A percentile compares a stretch with the other conserved stretches of the same genome.
Conservation (phyloP, 306 rosid species). For the Arachis stenosperma region DNA sequence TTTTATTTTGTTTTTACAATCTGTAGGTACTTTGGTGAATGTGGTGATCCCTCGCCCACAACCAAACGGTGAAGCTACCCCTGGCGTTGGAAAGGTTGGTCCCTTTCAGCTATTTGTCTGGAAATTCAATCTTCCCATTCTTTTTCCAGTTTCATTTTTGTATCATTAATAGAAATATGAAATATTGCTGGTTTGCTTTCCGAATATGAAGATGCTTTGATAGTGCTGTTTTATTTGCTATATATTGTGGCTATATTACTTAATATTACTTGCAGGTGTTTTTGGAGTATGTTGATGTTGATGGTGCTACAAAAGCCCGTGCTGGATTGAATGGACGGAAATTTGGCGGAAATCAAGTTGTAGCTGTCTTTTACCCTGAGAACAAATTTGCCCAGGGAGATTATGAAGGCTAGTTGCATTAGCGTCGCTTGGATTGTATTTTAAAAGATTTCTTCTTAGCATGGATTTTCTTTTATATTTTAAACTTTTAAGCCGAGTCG, state of each 20-base stretch:
- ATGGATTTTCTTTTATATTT: constrained; percentile 32
- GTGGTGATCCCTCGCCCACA: constrained; percentile 87
- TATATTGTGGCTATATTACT: not conserved
- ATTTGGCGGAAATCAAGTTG: constrained; percentile 86
- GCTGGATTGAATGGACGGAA: constrained; percentile 85
- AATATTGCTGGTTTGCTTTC: not conserved
- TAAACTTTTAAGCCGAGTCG: constrained; percentile 25
- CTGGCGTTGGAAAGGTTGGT: constrained; percentile 90
- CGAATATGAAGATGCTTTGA: not conserved
- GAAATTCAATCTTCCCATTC: not conserved
- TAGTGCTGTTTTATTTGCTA: not conserved
- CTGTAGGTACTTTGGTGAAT: constrained; percentile 80
- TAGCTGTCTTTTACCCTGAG: constrained; percentile 80
- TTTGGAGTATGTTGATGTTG: constrained; percentile 85
- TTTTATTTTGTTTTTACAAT: constrained; percentile 19
- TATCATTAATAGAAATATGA: constrained; percentile 14
- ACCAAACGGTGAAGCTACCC: constrained; percentile 58
- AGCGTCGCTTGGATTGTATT: constrained; percentile 20
- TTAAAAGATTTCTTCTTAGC: constrained; percentile 29
- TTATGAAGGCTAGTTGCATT: constrained; percentile 63
- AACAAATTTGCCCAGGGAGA: constrained; percentile 85
- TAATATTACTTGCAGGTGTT: constrained; percentile 59
- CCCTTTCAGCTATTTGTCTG: constrained; percentile 1
- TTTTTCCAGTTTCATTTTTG: not conserved
- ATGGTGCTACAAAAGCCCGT: constrained; percentile 85